These are phyloP conservation scores for Xylaria nigripes DNA, from an alignment of 495 filamentous ascomycete species.

Conservation along the genomic window DNA sequence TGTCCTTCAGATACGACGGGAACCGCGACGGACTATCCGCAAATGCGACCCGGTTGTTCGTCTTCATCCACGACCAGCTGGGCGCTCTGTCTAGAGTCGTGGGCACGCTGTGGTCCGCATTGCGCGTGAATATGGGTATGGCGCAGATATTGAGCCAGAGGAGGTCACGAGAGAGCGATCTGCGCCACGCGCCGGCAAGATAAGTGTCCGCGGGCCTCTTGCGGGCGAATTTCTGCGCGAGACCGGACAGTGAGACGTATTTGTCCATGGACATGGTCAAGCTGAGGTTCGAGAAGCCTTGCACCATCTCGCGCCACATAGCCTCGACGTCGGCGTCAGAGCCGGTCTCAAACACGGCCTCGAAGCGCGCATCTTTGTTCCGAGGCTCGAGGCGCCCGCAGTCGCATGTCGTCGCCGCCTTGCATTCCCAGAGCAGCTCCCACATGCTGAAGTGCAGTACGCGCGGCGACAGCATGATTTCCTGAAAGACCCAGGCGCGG, in stretches of 20 bases:
- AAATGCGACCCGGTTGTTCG: no score
- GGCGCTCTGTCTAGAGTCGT: no score
- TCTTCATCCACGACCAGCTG: no score
- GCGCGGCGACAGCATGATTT: constrained; percentile 18
- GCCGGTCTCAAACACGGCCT: background rate
- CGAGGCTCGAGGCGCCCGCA: background rate
- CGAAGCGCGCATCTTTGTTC: background rate
- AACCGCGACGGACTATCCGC: no score
- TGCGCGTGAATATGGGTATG: no score
- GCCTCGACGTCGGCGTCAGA: background rate
- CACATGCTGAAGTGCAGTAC: constrained; percentile 13
- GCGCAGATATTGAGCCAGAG: background rate
- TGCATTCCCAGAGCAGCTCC: constrained; percentile 24
- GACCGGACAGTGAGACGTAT: background rate
- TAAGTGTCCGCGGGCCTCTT: background rate
- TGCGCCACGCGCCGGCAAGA: background rate
- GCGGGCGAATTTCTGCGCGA: background rate
- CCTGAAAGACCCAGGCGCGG: constrained; percentile 26
- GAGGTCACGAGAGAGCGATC: background rate
- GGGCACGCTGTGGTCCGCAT: no score
- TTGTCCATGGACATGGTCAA: background rate
- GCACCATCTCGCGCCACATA: background rate
- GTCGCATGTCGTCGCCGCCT: background rate
- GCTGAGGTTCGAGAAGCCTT: background rate
- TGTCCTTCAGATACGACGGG: no score